Conservation (phyloP, 2,329 filamentous ascomycete genomes). For the Calonectria pauciramosa region DNA sequence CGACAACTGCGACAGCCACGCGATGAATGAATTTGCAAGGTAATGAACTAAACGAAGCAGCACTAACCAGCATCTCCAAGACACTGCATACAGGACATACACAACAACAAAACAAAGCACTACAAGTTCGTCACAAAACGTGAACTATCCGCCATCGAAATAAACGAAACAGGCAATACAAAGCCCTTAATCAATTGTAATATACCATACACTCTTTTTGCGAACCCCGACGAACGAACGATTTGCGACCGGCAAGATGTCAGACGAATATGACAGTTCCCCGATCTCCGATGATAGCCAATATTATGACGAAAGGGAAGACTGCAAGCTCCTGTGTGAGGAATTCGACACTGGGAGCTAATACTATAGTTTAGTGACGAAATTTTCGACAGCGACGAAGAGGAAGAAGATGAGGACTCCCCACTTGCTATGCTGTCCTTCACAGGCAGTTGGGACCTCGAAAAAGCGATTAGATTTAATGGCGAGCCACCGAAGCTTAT, state of each 20-base stretch:
- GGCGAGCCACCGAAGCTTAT: neutral
- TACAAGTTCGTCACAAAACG: neutral
- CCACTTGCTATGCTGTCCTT: slow-evolving; percentile 3
- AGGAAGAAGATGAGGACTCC: neutral
- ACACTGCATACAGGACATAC: neutral
- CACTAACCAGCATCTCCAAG: neutral
- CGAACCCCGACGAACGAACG: neutral
- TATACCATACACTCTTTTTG: neutral
- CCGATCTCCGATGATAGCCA: slow-evolving; percentile 20
- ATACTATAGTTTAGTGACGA: slow-evolving; percentile 5
- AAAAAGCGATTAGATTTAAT: slow-evolving; percentile 2
- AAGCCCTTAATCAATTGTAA: neutral
- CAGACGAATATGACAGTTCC: slow-evolving; percentile 20
- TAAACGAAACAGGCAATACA: neutral
- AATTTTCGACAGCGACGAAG: slow-evolving; percentile 16
- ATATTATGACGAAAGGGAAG: slow-evolving; percentile 20
- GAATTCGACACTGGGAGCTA: neutral
- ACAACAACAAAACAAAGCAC: neutral
- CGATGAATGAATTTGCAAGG: slow-evolving; percentile 8
- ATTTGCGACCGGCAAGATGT: slow-evolving; percentile 10
- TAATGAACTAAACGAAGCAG: neutral
- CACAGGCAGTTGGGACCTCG: slow-evolving; percentile 6
- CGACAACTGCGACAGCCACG: neutral
- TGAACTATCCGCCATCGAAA: neutral
- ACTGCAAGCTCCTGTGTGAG: neutral